These are phyloP conservation scores for Bodo saltans DNA, from an alignment of 78 protist genomes.

Conservation along the genomic window DNA sequence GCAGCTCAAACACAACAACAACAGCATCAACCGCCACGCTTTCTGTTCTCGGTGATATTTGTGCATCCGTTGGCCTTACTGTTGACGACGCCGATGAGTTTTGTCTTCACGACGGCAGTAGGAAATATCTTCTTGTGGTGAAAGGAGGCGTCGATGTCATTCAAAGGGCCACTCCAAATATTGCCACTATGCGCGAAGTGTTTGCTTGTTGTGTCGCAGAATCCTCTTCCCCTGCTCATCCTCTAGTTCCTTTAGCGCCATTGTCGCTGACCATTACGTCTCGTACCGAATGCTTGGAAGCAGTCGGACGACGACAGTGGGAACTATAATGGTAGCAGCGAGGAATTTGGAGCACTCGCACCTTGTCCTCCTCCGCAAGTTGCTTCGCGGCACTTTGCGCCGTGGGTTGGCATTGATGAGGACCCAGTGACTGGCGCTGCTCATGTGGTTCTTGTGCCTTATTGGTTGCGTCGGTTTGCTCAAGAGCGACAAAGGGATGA, in stretches of 20 bases:
- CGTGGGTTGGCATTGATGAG: constrained; percentile 22
- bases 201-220: not conserved
- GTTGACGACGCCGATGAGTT: not conserved
- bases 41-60: not conserved
- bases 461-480: too few relatives aligned
- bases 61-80: not conserved
- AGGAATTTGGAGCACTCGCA: too few relatives aligned
- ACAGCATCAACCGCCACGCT: not conserved
- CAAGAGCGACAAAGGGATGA: too few relatives aligned
- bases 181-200: not conserved
- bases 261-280: not conserved
- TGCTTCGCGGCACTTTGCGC: constrained; percentile 12
- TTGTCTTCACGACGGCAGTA: not conserved
- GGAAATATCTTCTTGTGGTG: not conserved
- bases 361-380: not conserved
- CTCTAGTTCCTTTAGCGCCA: not conserved
- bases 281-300: too few relatives aligned
- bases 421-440: constrained; percentile 27
- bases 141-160: not conserved
- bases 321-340: too few relatives aligned
- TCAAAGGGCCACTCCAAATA: not conserved
- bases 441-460: not conserved
- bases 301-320: too few relatives aligned
- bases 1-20: not conserved
- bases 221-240: too few relatives aligned